Evolutionary conservation across 768 basidiomycete species (phyloP).

Genomic region (Ramaria rubella): DNA sequence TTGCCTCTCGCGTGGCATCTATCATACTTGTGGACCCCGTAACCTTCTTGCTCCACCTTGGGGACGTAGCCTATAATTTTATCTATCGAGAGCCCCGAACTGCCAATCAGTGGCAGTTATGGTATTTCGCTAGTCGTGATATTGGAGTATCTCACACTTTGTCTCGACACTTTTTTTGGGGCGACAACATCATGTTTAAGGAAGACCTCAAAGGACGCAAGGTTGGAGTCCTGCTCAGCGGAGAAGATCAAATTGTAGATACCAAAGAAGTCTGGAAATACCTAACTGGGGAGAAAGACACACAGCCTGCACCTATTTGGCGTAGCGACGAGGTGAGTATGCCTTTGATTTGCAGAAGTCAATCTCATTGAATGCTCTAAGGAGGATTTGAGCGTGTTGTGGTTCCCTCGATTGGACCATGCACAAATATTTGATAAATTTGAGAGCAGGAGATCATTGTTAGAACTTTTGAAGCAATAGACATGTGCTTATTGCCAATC

Average conservation of each 20-base stretch:
- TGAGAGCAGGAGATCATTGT: constrained; percentile 14
- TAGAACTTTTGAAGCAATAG: background rate
- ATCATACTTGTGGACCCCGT: constrained; percentile 58
- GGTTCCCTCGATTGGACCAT: constrained; percentile 34
- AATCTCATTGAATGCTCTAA: background rate
- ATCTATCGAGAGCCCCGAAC: constrained; percentile 48
- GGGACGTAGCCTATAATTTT: constrained; percentile 55
- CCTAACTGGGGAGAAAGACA: constrained; percentile 25
- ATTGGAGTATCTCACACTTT: constrained; percentile 55
- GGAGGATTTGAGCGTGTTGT: constrained; percentile 34
- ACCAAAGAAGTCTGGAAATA: constrained; percentile 33
- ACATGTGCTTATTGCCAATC: background rate
- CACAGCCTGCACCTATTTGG: background rate
- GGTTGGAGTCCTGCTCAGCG: constrained; percentile 33
- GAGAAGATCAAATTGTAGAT: constrained; percentile 39
- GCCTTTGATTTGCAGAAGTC: background rate
- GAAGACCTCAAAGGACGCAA: constrained; percentile 38
- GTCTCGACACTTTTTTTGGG: constrained; percentile 60
- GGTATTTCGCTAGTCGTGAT: constrained; percentile 63
- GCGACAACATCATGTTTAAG: constrained; percentile 52
- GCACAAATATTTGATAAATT: constrained; percentile 33
- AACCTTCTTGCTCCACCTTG: constrained; percentile 53
- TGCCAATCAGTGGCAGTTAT: constrained; percentile 59
- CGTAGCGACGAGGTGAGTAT: background rate
- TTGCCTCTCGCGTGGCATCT: constrained; percentile 33